Conservation (phyloP, 2,329 filamentous ascomycete species). For the Monosporascus ibericus region DNA sequence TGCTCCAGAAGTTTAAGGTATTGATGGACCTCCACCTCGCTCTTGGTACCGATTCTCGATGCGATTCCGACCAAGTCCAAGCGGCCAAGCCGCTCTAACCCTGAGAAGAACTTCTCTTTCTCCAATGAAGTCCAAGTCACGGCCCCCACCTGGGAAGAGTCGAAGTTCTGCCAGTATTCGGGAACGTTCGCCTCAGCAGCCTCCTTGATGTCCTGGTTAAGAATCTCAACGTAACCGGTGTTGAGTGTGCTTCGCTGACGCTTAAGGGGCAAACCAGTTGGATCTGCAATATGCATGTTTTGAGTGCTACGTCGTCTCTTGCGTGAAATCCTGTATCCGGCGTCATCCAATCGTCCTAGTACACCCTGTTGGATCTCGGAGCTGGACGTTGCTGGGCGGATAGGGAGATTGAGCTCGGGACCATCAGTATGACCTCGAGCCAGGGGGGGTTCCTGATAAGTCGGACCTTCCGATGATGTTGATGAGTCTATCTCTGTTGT, state of each 20-base stretch:
- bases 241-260: constrained; percentile 38
- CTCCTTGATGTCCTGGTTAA: constrained; percentile 55
- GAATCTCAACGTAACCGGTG: constrained; percentile 40
- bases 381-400: neutral
- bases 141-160: constrained; percentile 57
- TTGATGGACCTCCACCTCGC: constrained; percentile 63
- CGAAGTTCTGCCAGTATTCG: constrained; percentile 21
- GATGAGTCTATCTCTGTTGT: neutral
- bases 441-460: neutral
- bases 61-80: constrained; percentile 59
- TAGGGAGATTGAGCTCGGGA: neutral
- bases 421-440: neutral
- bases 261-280: constrained; percentile 34
- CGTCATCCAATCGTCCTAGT: too few relatives aligned
- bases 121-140: constrained; percentile 65
- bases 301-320: constrained; percentile 9
- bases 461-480: neutral
- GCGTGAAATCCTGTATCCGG: neutral
- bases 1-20: constrained; percentile 60
- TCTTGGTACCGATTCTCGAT: constrained; percentile 61
- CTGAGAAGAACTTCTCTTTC: constrained; percentile 64
- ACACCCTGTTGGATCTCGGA: neutral
- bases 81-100: constrained; percentile 57
- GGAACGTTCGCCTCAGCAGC: constrained; percentile 33
- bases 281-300: constrained; percentile 17